A percentile compares a stretch with the other conserved stretches of the same genome.
Evolutionary conservation across 1,284 basidiomycete species (phyloP).

Genomic region (Fomitopsis pinicola): DNA sequence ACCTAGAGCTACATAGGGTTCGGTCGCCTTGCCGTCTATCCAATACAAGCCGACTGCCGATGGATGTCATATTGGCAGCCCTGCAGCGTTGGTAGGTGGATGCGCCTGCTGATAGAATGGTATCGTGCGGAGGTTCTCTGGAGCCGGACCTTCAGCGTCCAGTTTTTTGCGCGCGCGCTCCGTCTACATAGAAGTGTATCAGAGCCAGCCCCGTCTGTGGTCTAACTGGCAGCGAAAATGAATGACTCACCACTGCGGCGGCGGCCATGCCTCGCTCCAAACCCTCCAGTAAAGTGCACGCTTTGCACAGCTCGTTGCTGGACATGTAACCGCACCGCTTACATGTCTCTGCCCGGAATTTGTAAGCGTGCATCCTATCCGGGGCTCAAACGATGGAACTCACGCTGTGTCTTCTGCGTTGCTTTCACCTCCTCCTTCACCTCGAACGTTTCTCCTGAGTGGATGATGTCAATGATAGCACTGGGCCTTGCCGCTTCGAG

Average conservation of each 20-base stretch:
- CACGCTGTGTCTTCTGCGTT: conserved; percentile 76
- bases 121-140: conserved; percentile 61
- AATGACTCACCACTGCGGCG: conserved; percentile 57
- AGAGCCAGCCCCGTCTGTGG: background rate
- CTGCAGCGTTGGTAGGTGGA: background rate
- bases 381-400: conserved; percentile 23
- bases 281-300: conserved; percentile 86
- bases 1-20: background rate
- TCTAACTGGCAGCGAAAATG: background rate
- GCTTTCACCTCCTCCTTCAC: conserved; percentile 76
- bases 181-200: conserved; percentile 36
- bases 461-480: conserved; percentile 97
- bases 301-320: conserved; percentile 90
- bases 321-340: conserved; percentile 90
- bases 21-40: background rate
- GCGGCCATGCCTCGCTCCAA: conserved; percentile 80
- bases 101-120: conserved; percentile 46
- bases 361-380: background rate
- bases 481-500: conserved; percentile 91
- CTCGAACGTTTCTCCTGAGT: conserved; percentile 89
- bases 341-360: conserved; percentile 65
- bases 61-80: background rate
- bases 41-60: background rate
- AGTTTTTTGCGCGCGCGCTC: conserved; percentile 60
- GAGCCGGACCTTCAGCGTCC: conserved; percentile 53